Base-by-base conservation (phyloP, 495 filamentous ascomycete genomes). In the Penicillium roqueforti region DNA sequence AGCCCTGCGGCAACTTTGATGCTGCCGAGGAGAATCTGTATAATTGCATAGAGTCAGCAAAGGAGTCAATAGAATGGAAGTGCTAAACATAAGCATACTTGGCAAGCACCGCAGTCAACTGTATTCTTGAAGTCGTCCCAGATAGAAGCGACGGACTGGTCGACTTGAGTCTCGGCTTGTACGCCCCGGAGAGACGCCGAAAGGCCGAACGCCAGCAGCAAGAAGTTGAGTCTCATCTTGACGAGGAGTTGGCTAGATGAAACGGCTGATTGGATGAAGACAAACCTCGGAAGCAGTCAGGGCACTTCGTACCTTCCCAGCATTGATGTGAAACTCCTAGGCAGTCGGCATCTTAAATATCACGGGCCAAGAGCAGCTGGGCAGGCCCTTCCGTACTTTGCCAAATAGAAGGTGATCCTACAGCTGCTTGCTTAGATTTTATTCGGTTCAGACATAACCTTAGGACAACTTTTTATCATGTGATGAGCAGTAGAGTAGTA, bases 1-100 rank as follows among this genome's bases (percentile, higher is more conserved):
- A 73, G 57, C 31, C 62, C 58, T 4, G 79, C 75, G 14, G 74
- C 57, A 2, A 68, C 59, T 53, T 80, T 78, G 14, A 82, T 68
- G 7, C 73, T 63, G 22, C 73, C 58, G n/a, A 81, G 53, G 4
- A 79, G 58, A 37, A 58, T 63, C 77, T 78, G 44, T 3, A 23
- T 2, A 34, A 46, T 46, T 8, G 32, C 4, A 4, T n/a, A 36
- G 13, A 23, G 11, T 58, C 38, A 44, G 50, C 34, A 32, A 40
- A 7, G 13, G 10, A 9, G 4, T 20, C n/a, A 18, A n/a, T 7
- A 26, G 5, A 31, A 7, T n/a, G 18, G 7, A 9, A 6, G 5
- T 18, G 19, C 10, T 18, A 7, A n/a, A 25, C 16, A 29, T 4
- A n/a, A 11, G 10, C 32, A 25, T 57, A 62, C 62, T 49, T 65